Base-by-base conservation (phyloP, 2,329 filamentous ascomycete species). In the Amphichorda felina region DNA sequence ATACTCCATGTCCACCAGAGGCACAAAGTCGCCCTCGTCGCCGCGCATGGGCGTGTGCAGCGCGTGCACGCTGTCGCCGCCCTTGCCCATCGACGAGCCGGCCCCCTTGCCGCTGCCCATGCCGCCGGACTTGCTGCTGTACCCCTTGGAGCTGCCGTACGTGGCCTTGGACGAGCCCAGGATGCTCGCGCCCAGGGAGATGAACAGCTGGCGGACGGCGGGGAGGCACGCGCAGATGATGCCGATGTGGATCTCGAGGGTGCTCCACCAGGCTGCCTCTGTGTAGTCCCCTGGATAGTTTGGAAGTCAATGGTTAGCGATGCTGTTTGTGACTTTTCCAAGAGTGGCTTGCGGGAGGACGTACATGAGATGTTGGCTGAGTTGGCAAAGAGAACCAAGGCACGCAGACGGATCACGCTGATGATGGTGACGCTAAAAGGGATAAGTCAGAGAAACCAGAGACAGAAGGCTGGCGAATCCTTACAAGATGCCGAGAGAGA, bases 401-500 rank as follows among this genome's bases (percentile, higher is more conserved):
- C 48, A 5, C 47, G 43, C 2, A 63, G 53, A 2, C 59, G 53
- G 5, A 62, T 43, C 14, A 61, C 53, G 18, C 55, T 58, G 33
- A 63, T 55, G 26, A 61, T 39, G 3, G 56, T 60, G 30, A 57
- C 54, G 8, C 56, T 60, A 25, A 8, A 8, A 26, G 19, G 26
- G 16, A 4, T 6, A 4, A 8, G 30, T 32, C 17, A 32, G 30
- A 9, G 4, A 38, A 46, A 15, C 29, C 9, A 17, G 9, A 4
- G 3, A 4, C n/a, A 11, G 9, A 26, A 6, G 18, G 15, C 10
- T 21, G 31, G 28, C 5, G 16, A 11, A 11, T 7, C 55, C 59
- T 48, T 43, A 60, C 59, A 66, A 64, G 14, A 59, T 49, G 9
- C 69, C 68, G 8, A 70, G 56, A n/a, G 56, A 55, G 38, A 72